These are phyloP conservation scores for Coemansia sp. DNA, from an alignment of 192 early-diverging fungal species.

Conservation along the genomic window DNA sequence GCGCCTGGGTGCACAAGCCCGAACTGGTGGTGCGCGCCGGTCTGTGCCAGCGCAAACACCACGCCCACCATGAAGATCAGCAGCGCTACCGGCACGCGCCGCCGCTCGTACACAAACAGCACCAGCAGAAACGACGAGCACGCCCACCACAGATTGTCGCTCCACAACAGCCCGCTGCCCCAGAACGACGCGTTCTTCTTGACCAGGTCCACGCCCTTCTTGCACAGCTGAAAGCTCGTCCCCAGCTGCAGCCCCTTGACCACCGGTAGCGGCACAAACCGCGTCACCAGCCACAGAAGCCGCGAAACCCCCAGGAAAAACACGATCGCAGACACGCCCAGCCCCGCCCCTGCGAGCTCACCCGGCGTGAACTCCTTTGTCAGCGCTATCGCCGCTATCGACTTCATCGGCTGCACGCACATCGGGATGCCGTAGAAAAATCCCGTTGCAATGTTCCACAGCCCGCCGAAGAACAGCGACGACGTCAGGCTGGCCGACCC, in stretches of 20 bases:
- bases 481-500: conserved; percentile 75
- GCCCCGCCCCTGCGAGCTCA: conserved; percentile 69
- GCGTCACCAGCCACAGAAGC: conserved; percentile 66
- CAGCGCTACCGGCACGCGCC: conserved; percentile 67
- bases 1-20: conserved; percentile 50
- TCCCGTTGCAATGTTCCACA: conserved; percentile 85
- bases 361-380: conserved; percentile 66
- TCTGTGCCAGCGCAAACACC: conserved; percentile 63
- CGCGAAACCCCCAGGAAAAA: conserved; percentile 68
- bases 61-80: conserved; percentile 72
- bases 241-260: conserved; percentile 80
- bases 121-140: conserved; percentile 67
- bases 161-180: conserved; percentile 63
- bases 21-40: conserved; percentile 51
- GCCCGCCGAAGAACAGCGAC: conserved; percentile 82
- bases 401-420: conserved; percentile 93
- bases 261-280: conserved; percentile 69
- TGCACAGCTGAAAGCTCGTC: conserved; percentile 67
- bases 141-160: conserved; percentile 74
- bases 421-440: conserved; percentile 78
- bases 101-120: conserved; percentile 65
- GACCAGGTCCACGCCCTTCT: conserved; percentile 67
- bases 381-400: conserved; percentile 79
- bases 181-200: conserved; percentile 55
- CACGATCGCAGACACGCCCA: conserved; percentile 66